Conservation (phyloP, 2,329 filamentous ascomycete species). For the Trichoderma aggressivum region DNA sequence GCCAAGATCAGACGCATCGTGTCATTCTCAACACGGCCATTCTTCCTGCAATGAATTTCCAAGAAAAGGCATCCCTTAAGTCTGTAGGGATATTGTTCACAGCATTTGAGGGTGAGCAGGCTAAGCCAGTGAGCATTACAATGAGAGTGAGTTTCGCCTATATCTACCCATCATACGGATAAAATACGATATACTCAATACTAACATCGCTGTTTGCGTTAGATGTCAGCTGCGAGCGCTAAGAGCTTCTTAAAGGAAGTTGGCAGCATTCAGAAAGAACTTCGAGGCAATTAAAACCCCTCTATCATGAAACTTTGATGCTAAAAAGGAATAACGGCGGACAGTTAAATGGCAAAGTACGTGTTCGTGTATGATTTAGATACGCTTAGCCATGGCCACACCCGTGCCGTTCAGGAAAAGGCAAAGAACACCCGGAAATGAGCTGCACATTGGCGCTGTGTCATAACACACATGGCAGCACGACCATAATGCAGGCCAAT, state of each 20-base stretch:
- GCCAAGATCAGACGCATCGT: conserved; percentile 83
- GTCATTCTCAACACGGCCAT: conserved; percentile 84
- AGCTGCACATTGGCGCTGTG: neutral
- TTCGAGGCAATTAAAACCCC: conserved; percentile 38
- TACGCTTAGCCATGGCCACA: neutral
- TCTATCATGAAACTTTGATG: neutral
- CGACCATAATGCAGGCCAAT: neutral
- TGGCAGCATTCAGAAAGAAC: conserved; percentile 48
- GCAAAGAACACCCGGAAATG: neutral
- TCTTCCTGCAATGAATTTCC: conserved; percentile 74
- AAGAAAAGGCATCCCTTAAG: conserved; percentile 71
- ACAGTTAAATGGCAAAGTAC: neutral
- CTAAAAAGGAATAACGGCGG: neutral
- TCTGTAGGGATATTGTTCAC: conserved; percentile 66
- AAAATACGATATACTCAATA: neutral
- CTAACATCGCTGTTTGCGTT: neutral
- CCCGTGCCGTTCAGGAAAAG: neutral
- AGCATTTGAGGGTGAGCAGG: conserved; percentile 55
- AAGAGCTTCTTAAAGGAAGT: conserved; percentile 52
- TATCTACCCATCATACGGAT: neutral
- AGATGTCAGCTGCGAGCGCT: conserved; percentile 55
- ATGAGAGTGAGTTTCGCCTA: conserved; percentile 50
- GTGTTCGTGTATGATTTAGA: neutral
- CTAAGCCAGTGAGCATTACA: conserved; percentile 56
- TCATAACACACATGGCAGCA: neutral